These are phyloP conservation scores for Wickerhamiella lipophila DNA, from an alignment of 805 yeast species.

Conservation along the genomic window DNA sequence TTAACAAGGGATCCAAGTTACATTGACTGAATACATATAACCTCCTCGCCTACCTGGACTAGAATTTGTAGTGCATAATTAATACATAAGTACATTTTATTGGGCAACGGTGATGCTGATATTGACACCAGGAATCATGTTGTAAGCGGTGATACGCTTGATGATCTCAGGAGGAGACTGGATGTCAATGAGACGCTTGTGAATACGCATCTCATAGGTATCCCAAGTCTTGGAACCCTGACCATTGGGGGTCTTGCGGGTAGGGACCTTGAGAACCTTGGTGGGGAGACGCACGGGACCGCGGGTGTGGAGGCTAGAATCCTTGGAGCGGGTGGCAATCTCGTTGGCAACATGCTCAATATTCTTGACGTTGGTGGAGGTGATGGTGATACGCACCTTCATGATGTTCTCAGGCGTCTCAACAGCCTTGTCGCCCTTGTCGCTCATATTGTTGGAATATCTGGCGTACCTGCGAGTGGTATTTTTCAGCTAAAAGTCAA, in stretches of 20 bases:
- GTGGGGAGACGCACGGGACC: slow-evolving; percentile 99
- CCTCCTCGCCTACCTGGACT: too few relatives aligned
- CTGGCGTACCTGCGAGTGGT: slow-evolving; percentile 7
- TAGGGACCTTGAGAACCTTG: slow-evolving; percentile 91
- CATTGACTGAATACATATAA: too few relatives aligned
- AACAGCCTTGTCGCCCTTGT: slow-evolving; percentile 60
- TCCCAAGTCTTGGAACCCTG: slow-evolving; percentile 99
- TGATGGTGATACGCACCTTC: slow-evolving; percentile 98
- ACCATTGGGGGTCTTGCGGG: slow-evolving; percentile 99
- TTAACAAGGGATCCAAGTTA: too few relatives aligned
- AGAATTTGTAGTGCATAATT: neutral
- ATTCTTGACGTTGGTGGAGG: slow-evolving; percentile 97
- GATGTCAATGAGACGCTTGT: slow-evolving; percentile 98
- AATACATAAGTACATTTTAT: slow-evolving; percentile 12
- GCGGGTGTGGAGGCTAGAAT: slow-evolving; percentile 68
- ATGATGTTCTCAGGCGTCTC: slow-evolving; percentile 74
- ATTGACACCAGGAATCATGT: slow-evolving; percentile 99
- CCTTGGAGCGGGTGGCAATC: slow-evolving; percentile 79
- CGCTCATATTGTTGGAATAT: slow-evolving; percentile 24
- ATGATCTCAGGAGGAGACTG: slow-evolving; percentile 90
- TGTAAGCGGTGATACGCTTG: slow-evolving; percentile 93
- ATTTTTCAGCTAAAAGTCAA: neutral
- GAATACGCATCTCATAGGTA: slow-evolving; percentile 98
- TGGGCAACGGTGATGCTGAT: slow-evolving; percentile 37
- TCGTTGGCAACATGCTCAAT: slow-evolving; percentile 89